Base-by-base conservation (phyloP, 495 filamentous ascomycete genomes). In the Penicillium paxilli region DNA sequence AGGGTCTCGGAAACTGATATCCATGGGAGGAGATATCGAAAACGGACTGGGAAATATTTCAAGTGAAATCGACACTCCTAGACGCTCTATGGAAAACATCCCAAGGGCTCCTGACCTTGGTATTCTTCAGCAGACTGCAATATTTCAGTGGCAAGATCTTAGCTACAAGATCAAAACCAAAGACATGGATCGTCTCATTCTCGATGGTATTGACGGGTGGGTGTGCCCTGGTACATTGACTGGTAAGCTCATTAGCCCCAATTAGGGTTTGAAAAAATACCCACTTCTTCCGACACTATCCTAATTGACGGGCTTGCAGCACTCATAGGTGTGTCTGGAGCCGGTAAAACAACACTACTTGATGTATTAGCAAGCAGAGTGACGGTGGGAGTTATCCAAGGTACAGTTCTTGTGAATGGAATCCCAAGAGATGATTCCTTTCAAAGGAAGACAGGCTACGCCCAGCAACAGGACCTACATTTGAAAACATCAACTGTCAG, bases 391-490 rank as follows among this genome's bases (percentile, higher is more conserved):
- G 86, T 94, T 9, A 87, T 96, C 42, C 85, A 82, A 17, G 92
- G 92, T 20, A 84, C 92, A 47, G 91, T 93, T 83, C 73, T 93
- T 1, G 89, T 96, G 6, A 87, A 95, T 59, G 92, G 90, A 1
- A 79, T 76, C 20, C 84, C 78, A 30, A 80, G 87, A 10, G 89
- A 94, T 62, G 73, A 79, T n/a, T 91, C 88, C 0, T 96, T 96
- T 76, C 90, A 92, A 60, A 84, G 92, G 32, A 93, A 92, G 72
- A 94, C 91, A 3, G 92, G 92, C 14, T 97, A 96, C 61, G 91
- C 91, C 14, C 89, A 97, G 62, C 92, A 97, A 66, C 91, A 94
- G 68, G 92, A 97, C 80, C 77, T 97, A 9, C 92, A 95, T 70
- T 75, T 93, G 19, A 77, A 86, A 22, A 93, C 89, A 0, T 84